Evolutionary conservation across 2,329 filamentous ascomycete species (phyloP).

Genomic region (Exophiala sp.): DNA sequence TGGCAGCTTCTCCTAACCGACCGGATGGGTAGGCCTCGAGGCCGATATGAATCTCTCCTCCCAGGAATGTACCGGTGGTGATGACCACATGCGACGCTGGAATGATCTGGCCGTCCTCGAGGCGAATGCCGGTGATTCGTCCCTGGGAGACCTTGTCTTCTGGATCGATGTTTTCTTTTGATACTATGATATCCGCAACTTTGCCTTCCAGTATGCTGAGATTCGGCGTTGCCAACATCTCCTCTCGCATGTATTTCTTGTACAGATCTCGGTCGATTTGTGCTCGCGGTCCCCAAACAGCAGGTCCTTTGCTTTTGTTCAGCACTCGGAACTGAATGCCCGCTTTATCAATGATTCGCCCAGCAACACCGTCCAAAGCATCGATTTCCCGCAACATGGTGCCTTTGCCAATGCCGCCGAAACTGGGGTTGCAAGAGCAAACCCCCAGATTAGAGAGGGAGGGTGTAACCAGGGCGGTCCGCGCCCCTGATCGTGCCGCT

Average conservation of each 20-base stretch:
- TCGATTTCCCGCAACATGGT: slow-evolving; percentile 94
- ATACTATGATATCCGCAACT: slow-evolving; percentile 83
- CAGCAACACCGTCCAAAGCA: slow-evolving; percentile 83
- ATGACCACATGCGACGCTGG: slow-evolving; percentile 78
- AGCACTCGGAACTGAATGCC: slow-evolving; percentile 89
- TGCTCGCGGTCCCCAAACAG: slow-evolving; percentile 92
- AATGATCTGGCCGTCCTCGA: slow-evolving; percentile 83
- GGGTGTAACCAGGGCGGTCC: slow-evolving; percentile 84
- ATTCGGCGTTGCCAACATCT: slow-evolving; percentile 71
- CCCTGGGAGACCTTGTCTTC: slow-evolving; percentile 53
- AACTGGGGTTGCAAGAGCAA: slow-evolving; percentile 94
- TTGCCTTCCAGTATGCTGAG: slow-evolving; percentile 76
- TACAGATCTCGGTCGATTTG: slow-evolving; percentile 92
- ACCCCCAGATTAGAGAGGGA: slow-evolving; percentile 83
- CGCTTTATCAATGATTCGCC: slow-evolving; percentile 84
- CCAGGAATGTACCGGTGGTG: slow-evolving; percentile 91
- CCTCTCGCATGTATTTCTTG: slow-evolving; percentile 82
- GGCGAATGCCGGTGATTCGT: slow-evolving; percentile 73
- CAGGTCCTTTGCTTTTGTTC: slow-evolving; percentile 84
- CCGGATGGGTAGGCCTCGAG: slow-evolving; percentile 78
- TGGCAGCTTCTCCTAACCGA: slow-evolving; percentile 88
- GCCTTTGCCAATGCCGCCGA: slow-evolving; percentile 97
- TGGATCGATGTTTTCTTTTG: slow-evolving; percentile 43
- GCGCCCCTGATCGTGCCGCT: slow-evolving; percentile 79
- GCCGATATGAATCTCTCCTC: slow-evolving; percentile 94